These are phyloP conservation scores for Trifolium repens DNA, from an alignment of 306 rosid genomes.

Conservation along the genomic window DNA sequence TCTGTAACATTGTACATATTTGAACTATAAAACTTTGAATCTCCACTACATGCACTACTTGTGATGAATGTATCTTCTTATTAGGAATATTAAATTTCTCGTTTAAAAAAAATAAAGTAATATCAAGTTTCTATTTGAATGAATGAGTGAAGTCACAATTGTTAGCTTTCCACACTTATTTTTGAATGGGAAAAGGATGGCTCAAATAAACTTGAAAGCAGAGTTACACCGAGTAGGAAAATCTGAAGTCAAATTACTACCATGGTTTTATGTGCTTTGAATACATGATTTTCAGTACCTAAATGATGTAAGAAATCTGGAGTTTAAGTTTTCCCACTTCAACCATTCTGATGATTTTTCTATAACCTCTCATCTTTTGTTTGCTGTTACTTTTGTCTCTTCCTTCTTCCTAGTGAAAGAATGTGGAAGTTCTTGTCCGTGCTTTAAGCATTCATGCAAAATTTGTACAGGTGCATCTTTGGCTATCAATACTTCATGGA, in stretches of 20 bases:
- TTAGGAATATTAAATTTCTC: slow-evolving; percentile 36
- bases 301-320: slow-evolving; percentile 8
- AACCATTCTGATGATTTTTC: slow-evolving; percentile 24
- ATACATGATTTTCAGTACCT: slow-evolving; percentile 30
- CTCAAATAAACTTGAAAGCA: slow-evolving; percentile 26
- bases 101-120: background rate
- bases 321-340: slow-evolving; percentile 25
- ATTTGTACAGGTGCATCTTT: slow-evolving; percentile 70
- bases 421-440: slow-evolving; percentile 40
- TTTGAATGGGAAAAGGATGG: slow-evolving; percentile 23
- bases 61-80: slow-evolving; percentile 35
- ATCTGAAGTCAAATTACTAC: slow-evolving; percentile 38
- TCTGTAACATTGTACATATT: slow-evolving; percentile 8
- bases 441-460: slow-evolving; percentile 41
- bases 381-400: slow-evolving; percentile 24
- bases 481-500: slow-evolving; percentile 78
- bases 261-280: slow-evolving; percentile 10
- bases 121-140: slow-evolving; percentile 33
- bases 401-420: slow-evolving; percentile 22
- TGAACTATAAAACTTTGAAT: slow-evolving; percentile 27
- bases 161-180: slow-evolving; percentile 24
- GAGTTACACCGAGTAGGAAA: slow-evolving; percentile 28
- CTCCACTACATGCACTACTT: slow-evolving; percentile 21
- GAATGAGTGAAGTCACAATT: slow-evolving; percentile 24
- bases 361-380: slow-evolving; percentile 27